These are phyloP conservation scores for Paulownia fortunei DNA, from an alignment of 257 asterid genomes.

Conservation along the genomic window DNA sequence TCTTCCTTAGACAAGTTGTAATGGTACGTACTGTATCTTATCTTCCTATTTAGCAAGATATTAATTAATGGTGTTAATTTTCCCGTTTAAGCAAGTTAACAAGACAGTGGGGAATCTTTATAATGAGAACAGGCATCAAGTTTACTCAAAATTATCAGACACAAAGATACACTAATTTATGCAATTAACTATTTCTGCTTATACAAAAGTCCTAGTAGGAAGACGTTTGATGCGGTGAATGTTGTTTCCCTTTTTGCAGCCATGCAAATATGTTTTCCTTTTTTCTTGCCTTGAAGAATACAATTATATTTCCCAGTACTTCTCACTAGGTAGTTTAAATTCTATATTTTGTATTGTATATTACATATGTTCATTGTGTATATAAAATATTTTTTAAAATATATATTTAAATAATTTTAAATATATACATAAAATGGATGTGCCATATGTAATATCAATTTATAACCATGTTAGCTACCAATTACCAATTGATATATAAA, in stretches of 20 bases:
- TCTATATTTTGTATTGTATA: too few species aligned
- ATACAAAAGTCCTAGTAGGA: constrained; percentile 37
- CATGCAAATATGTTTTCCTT: constrained; percentile 41
- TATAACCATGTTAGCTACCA: too few species aligned
- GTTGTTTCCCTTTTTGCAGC: constrained; percentile 32
- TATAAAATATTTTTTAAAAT: too few species aligned
- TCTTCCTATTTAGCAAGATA: background rate
- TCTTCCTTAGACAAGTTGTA: background rate
- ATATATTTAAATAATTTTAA: too few species aligned
- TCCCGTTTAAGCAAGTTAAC: constrained; percentile 35
- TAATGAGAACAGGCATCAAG: constrained; percentile 23
- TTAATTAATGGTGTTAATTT: background rate
- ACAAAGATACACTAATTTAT: too few species aligned
- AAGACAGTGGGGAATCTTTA: constrained; percentile 2
- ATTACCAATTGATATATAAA: too few species aligned
- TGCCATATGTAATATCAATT: too few species aligned
- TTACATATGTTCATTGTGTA: too few species aligned
- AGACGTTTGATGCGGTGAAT: too few species aligned
- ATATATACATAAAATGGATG: too few species aligned
- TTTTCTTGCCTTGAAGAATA: background rate
- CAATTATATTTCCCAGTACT: constrained; percentile 21
- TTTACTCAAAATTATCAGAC: constrained; percentile 20
- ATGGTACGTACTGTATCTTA: background rate
- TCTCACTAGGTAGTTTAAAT: too few species aligned
- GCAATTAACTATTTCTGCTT: too few species aligned